Conservation (phyloP, 176 grass and related monocot species). For the Paspalum vaginatum region DNA sequence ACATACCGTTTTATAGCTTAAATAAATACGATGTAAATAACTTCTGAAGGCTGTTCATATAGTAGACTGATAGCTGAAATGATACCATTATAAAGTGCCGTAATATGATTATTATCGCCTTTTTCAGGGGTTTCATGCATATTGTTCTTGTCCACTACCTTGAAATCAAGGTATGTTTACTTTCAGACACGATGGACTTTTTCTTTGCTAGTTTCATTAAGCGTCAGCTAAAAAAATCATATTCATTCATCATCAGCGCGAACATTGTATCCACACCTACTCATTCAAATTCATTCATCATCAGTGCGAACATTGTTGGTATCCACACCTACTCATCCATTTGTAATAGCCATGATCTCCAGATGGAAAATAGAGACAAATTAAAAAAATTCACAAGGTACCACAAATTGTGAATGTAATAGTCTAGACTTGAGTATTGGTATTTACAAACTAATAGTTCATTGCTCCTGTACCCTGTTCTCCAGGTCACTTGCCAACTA, state of each 20-base stretch:
- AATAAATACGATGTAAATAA: constrained; percentile 32
- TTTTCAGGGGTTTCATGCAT: constrained; percentile 90
- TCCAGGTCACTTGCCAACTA: background rate
- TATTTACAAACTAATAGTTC: constrained; percentile 21
- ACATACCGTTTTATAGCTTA: constrained; percentile 2
- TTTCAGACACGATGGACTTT: background rate
- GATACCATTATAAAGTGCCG: background rate
- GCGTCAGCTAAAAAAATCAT: background rate
- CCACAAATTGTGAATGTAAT: background rate
- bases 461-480: background rate
- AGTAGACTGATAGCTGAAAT: constrained; percentile 19
- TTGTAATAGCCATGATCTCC: background rate
- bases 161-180: constrained; percentile 83
- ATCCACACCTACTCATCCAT: background rate
- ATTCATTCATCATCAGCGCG: background rate
- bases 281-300: background rate
- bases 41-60: constrained; percentile 16
- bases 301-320: background rate
- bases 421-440: background rate
- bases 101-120: constrained; percentile 39
- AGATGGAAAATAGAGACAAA: constrained; percentile 2
- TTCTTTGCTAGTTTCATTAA: background rate
- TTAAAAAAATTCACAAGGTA: background rate
- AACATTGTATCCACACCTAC: background rate
- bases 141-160: constrained; percentile 99